Evolutionary conservation across 1,139 yeast species (phyloP).

Genomic region (Debaryomycetaceae sp.): DNA sequence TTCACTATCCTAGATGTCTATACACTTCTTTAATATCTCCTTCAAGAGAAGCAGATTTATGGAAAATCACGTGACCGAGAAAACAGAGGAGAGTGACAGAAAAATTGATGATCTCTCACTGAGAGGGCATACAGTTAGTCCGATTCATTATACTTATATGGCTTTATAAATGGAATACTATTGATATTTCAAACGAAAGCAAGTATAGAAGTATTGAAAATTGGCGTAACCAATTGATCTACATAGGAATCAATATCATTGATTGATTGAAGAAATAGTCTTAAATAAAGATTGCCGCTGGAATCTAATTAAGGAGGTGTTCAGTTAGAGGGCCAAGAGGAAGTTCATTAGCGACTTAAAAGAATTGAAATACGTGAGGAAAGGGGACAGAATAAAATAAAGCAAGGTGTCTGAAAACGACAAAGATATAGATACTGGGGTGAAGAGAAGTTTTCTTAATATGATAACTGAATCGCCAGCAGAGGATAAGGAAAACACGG

Average conservation of each 20-base stretch:
- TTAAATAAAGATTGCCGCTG: neutral
- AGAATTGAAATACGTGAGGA: neutral
- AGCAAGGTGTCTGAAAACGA: neutral
- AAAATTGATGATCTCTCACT: neutral
- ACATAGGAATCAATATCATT: neutral
- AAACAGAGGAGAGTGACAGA: neutral
- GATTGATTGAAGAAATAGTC: neutral
- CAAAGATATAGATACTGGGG: constrained; percentile 11
- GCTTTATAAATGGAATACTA: neutral
- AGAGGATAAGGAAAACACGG: constrained; percentile 10
- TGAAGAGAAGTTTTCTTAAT: constrained; percentile 11
- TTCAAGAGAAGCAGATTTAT: too few relatives aligned
- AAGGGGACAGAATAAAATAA: neutral
- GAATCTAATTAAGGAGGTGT: neutral
- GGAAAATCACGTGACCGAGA: neutral
- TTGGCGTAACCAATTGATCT: neutral
- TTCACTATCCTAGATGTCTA: too few relatives aligned
- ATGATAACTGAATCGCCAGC: constrained; percentile 12
- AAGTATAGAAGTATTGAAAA: neutral
- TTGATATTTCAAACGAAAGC: neutral
- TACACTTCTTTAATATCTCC: too few relatives aligned
- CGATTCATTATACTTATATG: neutral
- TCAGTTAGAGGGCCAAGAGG: neutral
- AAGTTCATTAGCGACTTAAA: neutral
- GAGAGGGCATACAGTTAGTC: neutral